Evolutionary conservation across 495 filamentous ascomycete species (phyloP).

Genomic region (Evernia prunastri): DNA sequence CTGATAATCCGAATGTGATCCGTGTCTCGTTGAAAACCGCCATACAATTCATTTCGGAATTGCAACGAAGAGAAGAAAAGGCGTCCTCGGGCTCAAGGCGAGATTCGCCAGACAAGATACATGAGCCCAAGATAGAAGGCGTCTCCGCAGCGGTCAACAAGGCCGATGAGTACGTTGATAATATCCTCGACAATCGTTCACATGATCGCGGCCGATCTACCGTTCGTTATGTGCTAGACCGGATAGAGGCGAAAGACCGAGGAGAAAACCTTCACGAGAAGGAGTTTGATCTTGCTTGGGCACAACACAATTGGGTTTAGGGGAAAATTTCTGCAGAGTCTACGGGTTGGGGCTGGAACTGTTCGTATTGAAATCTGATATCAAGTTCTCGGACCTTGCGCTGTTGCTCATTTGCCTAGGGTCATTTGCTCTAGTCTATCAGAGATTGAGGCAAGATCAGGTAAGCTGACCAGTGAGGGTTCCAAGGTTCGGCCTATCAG

Average conservation of each 20-base stretch:
- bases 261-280: not conserved
- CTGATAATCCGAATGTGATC: not conserved
- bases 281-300: not conserved
- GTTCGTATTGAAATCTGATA: too few relatives aligned
- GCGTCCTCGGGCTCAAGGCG: not conserved
- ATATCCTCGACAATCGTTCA: not conserved
- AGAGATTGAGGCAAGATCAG: too few relatives aligned
- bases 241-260: not conserved
- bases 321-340: too few relatives aligned
- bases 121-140: not conserved
- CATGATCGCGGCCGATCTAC: not conserved
- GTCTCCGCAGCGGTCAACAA: not conserved
- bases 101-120: not conserved
- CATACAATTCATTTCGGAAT: not conserved
- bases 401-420: too few relatives aligned
- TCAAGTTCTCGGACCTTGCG: too few relatives aligned
- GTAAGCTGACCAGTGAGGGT: too few relatives aligned
- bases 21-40: not conserved
- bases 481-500: too few relatives aligned
- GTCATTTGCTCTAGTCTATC: too few relatives aligned
- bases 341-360: too few relatives aligned
- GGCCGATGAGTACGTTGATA: not conserved
- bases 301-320: too few relatives aligned
- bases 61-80: not conserved
- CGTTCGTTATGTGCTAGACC: not conserved